These are phyloP conservation scores for Ustilago curta DNA, from an alignment of 1,284 basidiomycete genomes.

Conservation along the genomic window DNA sequence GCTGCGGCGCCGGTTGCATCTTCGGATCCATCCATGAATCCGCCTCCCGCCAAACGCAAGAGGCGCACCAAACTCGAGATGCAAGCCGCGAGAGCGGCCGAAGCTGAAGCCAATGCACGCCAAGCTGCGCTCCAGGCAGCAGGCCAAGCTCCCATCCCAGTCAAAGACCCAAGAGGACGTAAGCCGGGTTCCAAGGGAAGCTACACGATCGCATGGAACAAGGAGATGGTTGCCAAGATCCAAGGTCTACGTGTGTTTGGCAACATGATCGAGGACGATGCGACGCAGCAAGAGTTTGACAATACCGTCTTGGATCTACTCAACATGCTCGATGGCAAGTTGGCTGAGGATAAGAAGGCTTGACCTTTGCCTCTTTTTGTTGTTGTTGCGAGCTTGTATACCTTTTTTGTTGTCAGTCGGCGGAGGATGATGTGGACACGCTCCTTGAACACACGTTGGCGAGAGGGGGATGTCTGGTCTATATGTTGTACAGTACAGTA, in stretches of 20 bases:
- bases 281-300: conserved; percentile 50
- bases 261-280: conserved; percentile 50
- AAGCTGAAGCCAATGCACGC: conserved; percentile 26
- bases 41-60: conserved; percentile 37
- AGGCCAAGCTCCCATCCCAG: conserved; percentile 31
- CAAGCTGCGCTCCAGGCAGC: conserved; percentile 36
- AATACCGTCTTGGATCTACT: conserved; percentile 30
- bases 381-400: neutral
- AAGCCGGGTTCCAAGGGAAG: conserved; percentile 31
- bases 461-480: neutral
- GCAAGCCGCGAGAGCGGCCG: conserved; percentile 31
- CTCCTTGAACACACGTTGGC: too few relatives aligned
- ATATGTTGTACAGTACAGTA: conserved; percentile 13
- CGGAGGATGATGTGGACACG: too few relatives aligned
- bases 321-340: conserved; percentile 45
- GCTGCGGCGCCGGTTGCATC: conserved; percentile 5
- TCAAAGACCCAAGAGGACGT: conserved; percentile 34
- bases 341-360: conserved; percentile 26
- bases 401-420: neutral
- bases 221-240: conserved; percentile 45
- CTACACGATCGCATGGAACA: conserved; percentile 44
- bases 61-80: conserved; percentile 43
- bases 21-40: conserved; percentile 26
- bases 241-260: conserved; percentile 46
- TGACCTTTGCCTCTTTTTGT: neutral